Conservation (phyloP, 2,329 filamentous ascomycete genomes). For the Neonectria magnoliae region DNA sequence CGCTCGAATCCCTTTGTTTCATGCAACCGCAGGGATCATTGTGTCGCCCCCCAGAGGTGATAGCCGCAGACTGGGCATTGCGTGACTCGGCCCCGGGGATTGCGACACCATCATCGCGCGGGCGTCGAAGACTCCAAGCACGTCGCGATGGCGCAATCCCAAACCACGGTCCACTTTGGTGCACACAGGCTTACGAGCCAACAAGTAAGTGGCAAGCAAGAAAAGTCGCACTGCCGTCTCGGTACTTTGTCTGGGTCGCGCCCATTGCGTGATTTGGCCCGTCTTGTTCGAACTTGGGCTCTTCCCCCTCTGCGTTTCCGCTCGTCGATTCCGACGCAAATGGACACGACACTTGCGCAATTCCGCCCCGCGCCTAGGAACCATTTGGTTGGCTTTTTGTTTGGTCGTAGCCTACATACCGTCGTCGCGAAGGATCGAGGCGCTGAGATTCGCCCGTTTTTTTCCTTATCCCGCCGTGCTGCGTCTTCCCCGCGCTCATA, state of each 20-base stretch:
- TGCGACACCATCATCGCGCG: constrained; percentile 32
- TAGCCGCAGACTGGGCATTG: constrained; percentile 24
- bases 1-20: background rate
- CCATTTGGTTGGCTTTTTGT: background rate
- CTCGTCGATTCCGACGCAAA: constrained; percentile 17
- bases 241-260: background rate
- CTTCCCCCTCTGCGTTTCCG: background rate
- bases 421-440: constrained; percentile 21
- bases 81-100: constrained; percentile 40
- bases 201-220: background rate
- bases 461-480: background rate
- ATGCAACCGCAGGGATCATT: background rate
- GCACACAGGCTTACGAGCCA: background rate
- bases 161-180: constrained; percentile 16
- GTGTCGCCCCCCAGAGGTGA: background rate
- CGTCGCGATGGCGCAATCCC: constrained; percentile 37
- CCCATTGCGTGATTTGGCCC: constrained; percentile 38
- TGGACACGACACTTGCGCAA: constrained; percentile 29
- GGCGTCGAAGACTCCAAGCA: constrained; percentile 17
- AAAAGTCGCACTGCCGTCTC: background rate
- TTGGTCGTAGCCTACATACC: background rate
- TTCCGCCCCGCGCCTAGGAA: constrained; percentile 1
- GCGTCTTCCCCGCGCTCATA: constrained; percentile 27
- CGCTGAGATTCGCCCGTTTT: background rate
- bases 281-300: constrained; percentile 16